phyloP scores from a whole-genome alignment of 1,284 basidiomycete genomes.

The Butyriboletus appendiculatus region DNA sequence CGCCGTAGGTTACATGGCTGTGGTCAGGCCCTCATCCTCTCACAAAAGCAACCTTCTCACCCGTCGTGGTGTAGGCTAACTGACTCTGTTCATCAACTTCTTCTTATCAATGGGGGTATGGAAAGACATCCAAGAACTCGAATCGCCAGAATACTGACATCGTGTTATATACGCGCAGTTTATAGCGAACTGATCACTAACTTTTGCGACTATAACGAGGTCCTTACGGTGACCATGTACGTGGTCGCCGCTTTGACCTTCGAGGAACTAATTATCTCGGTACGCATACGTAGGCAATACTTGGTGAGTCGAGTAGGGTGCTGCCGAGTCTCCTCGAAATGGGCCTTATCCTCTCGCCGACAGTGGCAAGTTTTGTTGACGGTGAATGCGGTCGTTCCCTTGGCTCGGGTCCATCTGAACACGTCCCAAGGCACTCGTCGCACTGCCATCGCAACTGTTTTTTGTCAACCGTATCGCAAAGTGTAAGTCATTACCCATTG shows the following conservation, averaged over 20 bases:
- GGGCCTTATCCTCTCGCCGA: background rate
- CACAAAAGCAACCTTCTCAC: conserved; percentile 1
- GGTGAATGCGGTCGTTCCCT: conserved; percentile 5
- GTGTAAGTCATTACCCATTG: conserved; percentile 12
- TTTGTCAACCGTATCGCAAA: conserved; percentile 22
- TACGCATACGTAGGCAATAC: conserved; percentile 11
- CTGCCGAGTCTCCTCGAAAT: background rate
- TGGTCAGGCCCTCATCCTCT: conserved; percentile 7
- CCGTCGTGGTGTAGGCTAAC: conserved; percentile 7
- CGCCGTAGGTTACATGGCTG: conserved; percentile 18
- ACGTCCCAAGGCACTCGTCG: conserved; percentile 13
- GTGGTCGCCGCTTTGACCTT: conserved; percentile 1
- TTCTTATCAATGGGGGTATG: conserved; percentile 24
- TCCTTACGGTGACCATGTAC: conserved; percentile 13
- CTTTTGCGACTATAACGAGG: conserved; percentile 16
- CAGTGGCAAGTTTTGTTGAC: conserved; percentile 26
- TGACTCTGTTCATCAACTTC: conserved; percentile 22
- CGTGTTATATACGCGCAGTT: conserved; percentile 4
- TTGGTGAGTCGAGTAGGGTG: conserved; percentile 13
- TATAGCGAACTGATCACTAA: conserved; percentile 19
- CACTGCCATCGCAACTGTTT: conserved; percentile 23
- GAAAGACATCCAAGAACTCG: background rate
- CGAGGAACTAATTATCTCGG: background rate
- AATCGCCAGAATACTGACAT: conserved; percentile 1
- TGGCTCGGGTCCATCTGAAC: background rate